These are phyloP conservation scores for Nigrograna mackinnonii DNA, from an alignment of 2,329 filamentous ascomycete species.

Conservation along the genomic window DNA sequence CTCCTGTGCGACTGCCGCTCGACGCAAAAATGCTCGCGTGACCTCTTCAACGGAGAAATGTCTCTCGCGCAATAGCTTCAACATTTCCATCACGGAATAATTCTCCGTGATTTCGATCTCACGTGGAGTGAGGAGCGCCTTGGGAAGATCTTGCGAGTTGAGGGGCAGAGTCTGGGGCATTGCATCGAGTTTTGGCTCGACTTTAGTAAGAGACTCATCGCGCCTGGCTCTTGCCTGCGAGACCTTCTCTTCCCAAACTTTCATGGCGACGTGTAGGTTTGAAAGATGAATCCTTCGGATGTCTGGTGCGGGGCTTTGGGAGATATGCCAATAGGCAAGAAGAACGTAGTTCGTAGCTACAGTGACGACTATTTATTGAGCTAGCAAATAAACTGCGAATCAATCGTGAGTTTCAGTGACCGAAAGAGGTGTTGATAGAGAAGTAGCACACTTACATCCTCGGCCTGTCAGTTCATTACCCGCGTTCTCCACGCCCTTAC, in stretches of 20 bases:
- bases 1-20: conserved; percentile 58
- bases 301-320: no score
- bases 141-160: conserved; percentile 52
- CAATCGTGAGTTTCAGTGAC: no score
- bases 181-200: background rate
- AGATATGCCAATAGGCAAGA: no score
- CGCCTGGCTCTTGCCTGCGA: background rate
- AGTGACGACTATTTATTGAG: no score
- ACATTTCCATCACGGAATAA: conserved; percentile 44
- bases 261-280: background rate
- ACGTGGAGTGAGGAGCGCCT: conserved; percentile 47
- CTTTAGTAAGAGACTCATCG: background rate
- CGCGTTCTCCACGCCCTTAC: no score
- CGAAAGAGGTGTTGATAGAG: no score
- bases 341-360: no score
- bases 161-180: conserved; percentile 34
- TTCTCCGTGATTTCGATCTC: conserved; percentile 57
- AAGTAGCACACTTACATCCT: no score
- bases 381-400: no score
- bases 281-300: no score
- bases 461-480: no score
- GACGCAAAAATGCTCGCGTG: conserved; percentile 57
- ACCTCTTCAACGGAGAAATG: conserved; percentile 50
- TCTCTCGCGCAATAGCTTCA: conserved; percentile 47
- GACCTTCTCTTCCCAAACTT: background rate